Conservation (phyloP, 148 eudicot species). For the Rhododendron ovatum region DNA sequence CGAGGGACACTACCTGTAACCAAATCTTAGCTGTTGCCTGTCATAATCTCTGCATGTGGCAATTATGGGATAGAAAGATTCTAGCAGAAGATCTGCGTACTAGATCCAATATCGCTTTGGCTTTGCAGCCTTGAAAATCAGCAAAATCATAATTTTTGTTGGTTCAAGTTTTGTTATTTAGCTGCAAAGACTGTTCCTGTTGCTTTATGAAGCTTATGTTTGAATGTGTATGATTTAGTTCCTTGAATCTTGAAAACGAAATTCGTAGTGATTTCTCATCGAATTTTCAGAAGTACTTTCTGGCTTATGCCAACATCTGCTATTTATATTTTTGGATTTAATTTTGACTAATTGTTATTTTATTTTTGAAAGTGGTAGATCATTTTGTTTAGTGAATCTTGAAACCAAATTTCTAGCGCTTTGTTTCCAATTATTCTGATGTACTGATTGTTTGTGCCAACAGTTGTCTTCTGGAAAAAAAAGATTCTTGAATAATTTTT, state of each 20-base stretch:
- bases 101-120: neutral
- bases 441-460: neutral
- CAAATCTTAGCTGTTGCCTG: neutral
- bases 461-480: neutral
- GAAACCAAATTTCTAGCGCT: neutral
- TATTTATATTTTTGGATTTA: neutral
- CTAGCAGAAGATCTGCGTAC: neutral
- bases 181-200: neutral
- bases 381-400: neutral
- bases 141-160: neutral
- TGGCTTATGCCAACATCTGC: neutral
- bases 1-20: neutral
- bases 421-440: neutral
- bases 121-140: neutral
- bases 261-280: neutral
- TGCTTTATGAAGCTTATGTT: conserved; percentile 5
- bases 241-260: neutral
- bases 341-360: neutral
- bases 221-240: neutral
- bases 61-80: neutral
- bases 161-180: neutral
- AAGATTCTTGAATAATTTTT: neutral
- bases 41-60: neutral
- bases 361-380: neutral
- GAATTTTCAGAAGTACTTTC: neutral